A percentile compares a stretch with the other conserved stretches of the same genome.
Evolutionary conservation across 495 filamentous ascomycete species (phyloP).

Genomic region (Trichoderma reesei): DNA sequence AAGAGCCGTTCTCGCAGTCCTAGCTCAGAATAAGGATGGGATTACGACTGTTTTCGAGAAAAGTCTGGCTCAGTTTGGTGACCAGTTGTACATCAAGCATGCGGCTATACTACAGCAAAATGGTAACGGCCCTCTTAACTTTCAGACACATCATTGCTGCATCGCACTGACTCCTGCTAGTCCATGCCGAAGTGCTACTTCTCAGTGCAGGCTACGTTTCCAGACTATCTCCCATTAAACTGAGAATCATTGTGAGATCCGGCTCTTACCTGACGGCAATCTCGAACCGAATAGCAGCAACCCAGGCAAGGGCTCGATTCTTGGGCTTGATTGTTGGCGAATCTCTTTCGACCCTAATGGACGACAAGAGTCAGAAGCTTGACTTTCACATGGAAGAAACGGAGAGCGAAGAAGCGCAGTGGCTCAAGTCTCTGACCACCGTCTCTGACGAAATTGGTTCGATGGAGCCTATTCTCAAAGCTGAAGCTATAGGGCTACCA

Average conservation of each 20-base stretch:
- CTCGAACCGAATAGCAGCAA: slow-evolving; percentile 75
- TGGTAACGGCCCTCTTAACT: slow-evolving; percentile 37
- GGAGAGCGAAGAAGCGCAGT: slow-evolving; percentile 57
- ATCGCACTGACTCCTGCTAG: slow-evolving; percentile 26
- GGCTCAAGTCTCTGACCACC: slow-evolving; percentile 61
- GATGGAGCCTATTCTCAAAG: slow-evolving; percentile 37
- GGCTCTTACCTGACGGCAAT: slow-evolving; percentile 63
- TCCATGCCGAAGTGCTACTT: slow-evolving; percentile 69
- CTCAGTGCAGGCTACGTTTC: slow-evolving; percentile 68
- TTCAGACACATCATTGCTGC: not conserved
- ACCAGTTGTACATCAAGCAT: slow-evolving; percentile 79
- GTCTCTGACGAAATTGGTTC: slow-evolving; percentile 56
- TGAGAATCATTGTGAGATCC: slow-evolving; percentile 58
- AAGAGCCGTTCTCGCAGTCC: slow-evolving; percentile 53
- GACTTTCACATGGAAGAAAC: slow-evolving; percentile 80
- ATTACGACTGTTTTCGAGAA: slow-evolving; percentile 54
- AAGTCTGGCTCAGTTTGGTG: slow-evolving; percentile 63
- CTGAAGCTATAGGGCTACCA: not conserved
- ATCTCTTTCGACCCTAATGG: slow-evolving; percentile 68
- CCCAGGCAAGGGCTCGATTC: slow-evolving; percentile 65
- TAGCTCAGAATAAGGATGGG: slow-evolving; percentile 42
- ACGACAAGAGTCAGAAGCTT: slow-evolving; percentile 61
- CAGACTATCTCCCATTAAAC: slow-evolving; percentile 45
- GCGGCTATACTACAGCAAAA: slow-evolving; percentile 76
- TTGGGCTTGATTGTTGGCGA: slow-evolving; percentile 87